A percentile compares a stretch with the other conserved stretches of the same genome.
These are phyloP conservation scores for Apiospora phragmitis DNA, from an alignment of 2,329 filamentous ascomycete genomes.

Conservation along the genomic window DNA sequence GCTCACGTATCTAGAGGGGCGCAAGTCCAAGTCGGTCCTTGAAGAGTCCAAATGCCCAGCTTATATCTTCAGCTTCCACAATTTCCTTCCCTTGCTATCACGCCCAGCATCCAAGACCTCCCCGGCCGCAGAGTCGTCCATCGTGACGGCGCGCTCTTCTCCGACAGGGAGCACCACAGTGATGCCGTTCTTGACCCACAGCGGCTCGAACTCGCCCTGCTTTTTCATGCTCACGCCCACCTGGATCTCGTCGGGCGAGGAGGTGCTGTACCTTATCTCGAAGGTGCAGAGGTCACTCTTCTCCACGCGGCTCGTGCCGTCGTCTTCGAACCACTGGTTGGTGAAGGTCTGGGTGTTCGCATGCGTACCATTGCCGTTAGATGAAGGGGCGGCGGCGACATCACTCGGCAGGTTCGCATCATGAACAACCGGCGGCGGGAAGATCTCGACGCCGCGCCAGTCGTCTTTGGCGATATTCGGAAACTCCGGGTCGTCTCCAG, in stretches of 20 bases:
- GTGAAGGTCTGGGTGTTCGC: constrained; percentile 19
- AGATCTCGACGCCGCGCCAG: constrained; percentile 44
- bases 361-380: not conserved
- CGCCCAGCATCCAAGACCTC: constrained; percentile 19
- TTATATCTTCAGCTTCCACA: constrained; percentile 20
- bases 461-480: constrained; percentile 41
- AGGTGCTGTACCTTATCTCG: constrained; percentile 23
- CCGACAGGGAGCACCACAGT: constrained; percentile 31
- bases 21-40: not conserved
- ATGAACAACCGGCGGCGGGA: constrained; percentile 32
- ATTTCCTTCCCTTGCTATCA: constrained; percentile 22
- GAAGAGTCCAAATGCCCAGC: not conserved
- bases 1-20: not conserved
- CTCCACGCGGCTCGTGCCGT: constrained; percentile 28
- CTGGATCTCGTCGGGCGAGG: constrained; percentile 17
- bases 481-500: constrained; percentile 37
- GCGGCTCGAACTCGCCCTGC: constrained; percentile 26
- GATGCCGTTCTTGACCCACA: constrained; percentile 29
- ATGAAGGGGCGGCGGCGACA: not conserved
- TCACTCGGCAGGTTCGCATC: constrained; percentile 18
- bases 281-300: constrained; percentile 26
- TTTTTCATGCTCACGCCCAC: constrained; percentile 20
- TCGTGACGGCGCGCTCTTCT: constrained; percentile 29
- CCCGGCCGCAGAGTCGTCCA: constrained; percentile 3
- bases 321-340: constrained; percentile 33